Evolutionary conservation across 257 asterid genomes (phyloP), one percentile per base, ranked within the genome.

Genomic region (Perilla frutescens): DNA sequence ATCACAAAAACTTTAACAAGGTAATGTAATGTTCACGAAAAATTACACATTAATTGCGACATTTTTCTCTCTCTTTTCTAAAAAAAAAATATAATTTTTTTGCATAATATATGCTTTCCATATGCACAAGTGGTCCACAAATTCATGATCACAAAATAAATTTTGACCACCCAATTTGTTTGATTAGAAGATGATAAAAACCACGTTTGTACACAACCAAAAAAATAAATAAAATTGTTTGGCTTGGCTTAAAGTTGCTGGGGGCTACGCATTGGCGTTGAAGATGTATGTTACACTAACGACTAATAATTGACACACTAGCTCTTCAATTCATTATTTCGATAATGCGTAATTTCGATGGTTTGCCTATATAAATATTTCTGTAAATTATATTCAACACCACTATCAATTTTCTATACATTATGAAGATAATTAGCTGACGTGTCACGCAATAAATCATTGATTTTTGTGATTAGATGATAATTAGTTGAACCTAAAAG

Each of bases 181-280:
- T 58, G 55, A 44, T 44, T 4, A 26, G 26, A 62, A 48, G 12
- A 20, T n/a, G 66, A 49, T 60, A n/a, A 68, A 37, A 51, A 5
- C 12, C 32, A 11, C 2, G 39, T 14, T 48, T 50, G 48, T 56
- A 47, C 26, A 20, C 26, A 20, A 20, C 0, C 26, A 11, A 1
- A 3, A 12, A 44, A 77, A 34, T n/a, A 34, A 34, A 2, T 1
- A 34, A 34, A 34, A 34, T 34, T 1, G 68, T 47, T 64, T 70
- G 66, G 77, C 74, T 77, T 77, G 73, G 68, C 36, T 36, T 76
- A 51, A 76, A 76, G 67, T 34, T 61, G 71, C 4, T 14, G 39
- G 39, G 39, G 40, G 51, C 49, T 67, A 41, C 44, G 64, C 47
- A 51, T 40, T 55, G 57, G 63, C 7, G 7, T 6, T 37, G 37